Base-by-base conservation (phyloP, 768 basidiomycete species). In the Pisolithus orientalis region DNA sequence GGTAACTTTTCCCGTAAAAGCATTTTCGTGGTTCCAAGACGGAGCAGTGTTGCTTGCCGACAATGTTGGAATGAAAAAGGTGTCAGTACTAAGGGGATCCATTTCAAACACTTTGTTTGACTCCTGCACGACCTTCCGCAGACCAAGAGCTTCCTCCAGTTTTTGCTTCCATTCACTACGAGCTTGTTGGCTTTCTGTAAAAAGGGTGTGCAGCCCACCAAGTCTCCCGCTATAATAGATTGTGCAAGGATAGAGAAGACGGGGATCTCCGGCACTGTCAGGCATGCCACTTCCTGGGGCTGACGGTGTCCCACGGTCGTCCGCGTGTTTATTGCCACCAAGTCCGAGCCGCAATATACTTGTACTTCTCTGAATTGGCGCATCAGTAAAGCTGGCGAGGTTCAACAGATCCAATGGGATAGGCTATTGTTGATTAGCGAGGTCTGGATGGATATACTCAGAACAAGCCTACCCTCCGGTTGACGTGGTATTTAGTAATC, bases 91-190 rank as follows among this genome's bases (percentile, higher is more conserved):
- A 50, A 96, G 75, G 2, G 89, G 90, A 63, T 91, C 90, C 53
- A 94, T 80, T 70, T 97, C 94, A 59, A 97, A 96, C 16, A 91
- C 91, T 73, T 92, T 93, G 69, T 92, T 94, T 25, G 88, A 87
- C 63, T 97, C 94, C 63, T 94, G 88, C 28, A 94, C 91, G 32
- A 87, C 84, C 61, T 80, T 85, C 43, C 94, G 81, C 51, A 95
- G 63, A 8, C 84, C 87, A 48, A 93, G 80, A 14, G 94, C 94
- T 66, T 95, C 90, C 53, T 92, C 83, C 4, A 98, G 71, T 66
- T 91, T 94, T 59, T 82, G 74, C 67, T 90, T 86, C 96, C 96
- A 99, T 53, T 94, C 93, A 7, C 73, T 64, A 2, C 95, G 82
- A 2, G 80, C 80, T 39, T 85, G 82, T 3, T 79, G 70, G 0